Conservation (phyloP, 257 asterid genomes). For the Rehmannia glutinosa region DNA sequence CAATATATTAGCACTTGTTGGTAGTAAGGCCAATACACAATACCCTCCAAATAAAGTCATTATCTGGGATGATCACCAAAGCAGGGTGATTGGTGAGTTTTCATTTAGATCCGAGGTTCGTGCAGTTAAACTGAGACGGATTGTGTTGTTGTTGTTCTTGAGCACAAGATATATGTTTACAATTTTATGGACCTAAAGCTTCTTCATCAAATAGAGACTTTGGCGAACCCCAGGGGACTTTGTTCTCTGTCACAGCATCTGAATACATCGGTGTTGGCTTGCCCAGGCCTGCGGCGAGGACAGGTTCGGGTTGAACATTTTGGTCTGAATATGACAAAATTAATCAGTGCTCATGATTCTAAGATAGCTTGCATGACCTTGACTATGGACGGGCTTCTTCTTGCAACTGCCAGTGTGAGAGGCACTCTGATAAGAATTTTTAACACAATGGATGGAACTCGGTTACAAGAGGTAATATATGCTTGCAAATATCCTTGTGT, state of each 20-base stretch:
- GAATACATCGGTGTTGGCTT: constrained; percentile 77
- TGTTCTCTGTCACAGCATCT: constrained; percentile 83
- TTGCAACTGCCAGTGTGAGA: constrained; percentile 84
- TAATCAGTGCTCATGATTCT: constrained; percentile 85
- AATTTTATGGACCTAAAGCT: constrained; percentile 85
- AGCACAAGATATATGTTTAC: constrained; percentile 87
- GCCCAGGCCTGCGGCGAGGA: constrained; percentile 82
- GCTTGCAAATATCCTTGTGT: neutral
- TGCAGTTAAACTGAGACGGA: constrained; percentile 85
- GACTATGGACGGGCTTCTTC: constrained; percentile 91
- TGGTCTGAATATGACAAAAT: constrained; percentile 71
- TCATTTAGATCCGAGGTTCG: constrained; percentile 92
- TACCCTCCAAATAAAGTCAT: constrained; percentile 86
- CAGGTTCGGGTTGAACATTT: constrained; percentile 94
- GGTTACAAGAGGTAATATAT: constrained; percentile 85
- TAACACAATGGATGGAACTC: constrained; percentile 94
- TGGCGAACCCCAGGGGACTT: constrained; percentile 78
- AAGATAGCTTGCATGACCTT: constrained; percentile 75
- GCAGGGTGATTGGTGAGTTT: constrained; percentile 89
- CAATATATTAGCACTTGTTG: constrained; percentile 91
- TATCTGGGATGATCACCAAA: constrained; percentile 96
- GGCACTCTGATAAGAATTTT: constrained; percentile 94
- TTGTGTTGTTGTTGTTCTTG: constrained; percentile 77
- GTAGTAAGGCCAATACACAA: constrained; percentile 62
- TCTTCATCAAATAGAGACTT: constrained; percentile 89